Base-by-base conservation (phyloP, 2,329 filamentous ascomycete species). In the Chrysoporthe puriensis region DNA sequence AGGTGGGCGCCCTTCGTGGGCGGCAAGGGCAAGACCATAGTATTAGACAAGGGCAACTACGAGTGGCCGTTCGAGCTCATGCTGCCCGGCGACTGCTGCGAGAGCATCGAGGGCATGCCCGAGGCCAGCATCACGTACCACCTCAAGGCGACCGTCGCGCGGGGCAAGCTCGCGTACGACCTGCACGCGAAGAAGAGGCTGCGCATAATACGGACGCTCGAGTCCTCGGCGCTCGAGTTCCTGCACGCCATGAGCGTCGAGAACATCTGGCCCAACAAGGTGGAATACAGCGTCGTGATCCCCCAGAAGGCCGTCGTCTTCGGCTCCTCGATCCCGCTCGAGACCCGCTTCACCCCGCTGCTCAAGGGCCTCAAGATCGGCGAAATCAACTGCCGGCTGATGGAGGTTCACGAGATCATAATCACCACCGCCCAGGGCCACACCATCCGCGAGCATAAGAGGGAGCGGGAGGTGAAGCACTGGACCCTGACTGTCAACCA, bases 251-350 rank as follows among this genome's bases (percentile, higher is more conserved):
- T 97, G 93, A 93, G 92, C 71, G 94, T 98, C 71, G 94, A 97
- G 79, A 97, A 97, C 76, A 91, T 97, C 71, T 99, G 96, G 96
- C 92, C 94, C 6, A 96, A 97, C 82, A 99, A 99, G 83, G 88
- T 98, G 73, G 93, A 97, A 77, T 99, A 99, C 81, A 95, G 93
- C 42, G 94, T 99, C 71, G 89, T 93, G 67, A 92, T 97, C 13
- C 95, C 96, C 0, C 94, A 93, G 75, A 97, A 97, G 81, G 96
- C 96, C 1, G 91, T 97, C 64, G 91, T 97, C 21, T 97, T 97
- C 74, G 96, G 96, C 62, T 96, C 93, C n/a, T 86, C 86, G 32
- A 89, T 98, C 61, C 88, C 90, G 1, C 85, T 97, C 69, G 90
- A 97, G 73, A 95, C 97, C 81, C 89, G 92, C 70, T 89, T 98